These are phyloP conservation scores for Diaporthe ilicicola DNA, from an alignment of 2,329 filamentous ascomycete species.

Conservation along the genomic window DNA sequence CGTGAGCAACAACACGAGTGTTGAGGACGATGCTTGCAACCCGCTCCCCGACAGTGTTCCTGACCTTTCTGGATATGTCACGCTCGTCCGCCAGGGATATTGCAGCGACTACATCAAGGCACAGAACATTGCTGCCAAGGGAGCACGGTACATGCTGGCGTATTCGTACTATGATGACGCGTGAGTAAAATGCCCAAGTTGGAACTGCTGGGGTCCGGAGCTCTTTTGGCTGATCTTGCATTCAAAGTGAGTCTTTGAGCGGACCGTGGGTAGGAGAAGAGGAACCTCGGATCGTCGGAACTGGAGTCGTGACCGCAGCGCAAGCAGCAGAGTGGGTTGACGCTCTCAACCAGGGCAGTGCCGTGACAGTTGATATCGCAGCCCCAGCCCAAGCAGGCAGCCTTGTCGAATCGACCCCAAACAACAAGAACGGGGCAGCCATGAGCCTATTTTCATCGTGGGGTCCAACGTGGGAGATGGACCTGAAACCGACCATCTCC, in stretches of 20 bases:
- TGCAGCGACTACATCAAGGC: not conserved
- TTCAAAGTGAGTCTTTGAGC: not conserved
- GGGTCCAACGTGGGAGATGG: not conserved
- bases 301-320: not conserved
- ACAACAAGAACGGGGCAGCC: not conserved
- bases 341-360: not conserved
- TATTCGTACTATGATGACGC: slow-evolving; percentile 6
- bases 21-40: slow-evolving; percentile 7
- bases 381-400: not conserved
- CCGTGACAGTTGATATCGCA: not conserved
- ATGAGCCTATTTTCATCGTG: slow-evolving; percentile 3
- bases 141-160: slow-evolving; percentile 10
- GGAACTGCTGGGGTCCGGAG: not conserved
- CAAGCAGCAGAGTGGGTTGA: slow-evolving; percentile 12
- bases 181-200: not conserved
- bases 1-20: not conserved
- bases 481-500: not conserved
- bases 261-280: not conserved
- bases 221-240: not conserved
- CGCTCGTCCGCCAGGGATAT: slow-evolving; percentile 7
- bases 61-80: slow-evolving; percentile 9
- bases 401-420: not conserved
- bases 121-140: not conserved
- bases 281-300: slow-evolving; percentile 2
- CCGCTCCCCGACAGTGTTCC: not conserved